Conservation (phyloP, 2,329 filamentous ascomycete species). For the Neonectria ditissima region DNA sequence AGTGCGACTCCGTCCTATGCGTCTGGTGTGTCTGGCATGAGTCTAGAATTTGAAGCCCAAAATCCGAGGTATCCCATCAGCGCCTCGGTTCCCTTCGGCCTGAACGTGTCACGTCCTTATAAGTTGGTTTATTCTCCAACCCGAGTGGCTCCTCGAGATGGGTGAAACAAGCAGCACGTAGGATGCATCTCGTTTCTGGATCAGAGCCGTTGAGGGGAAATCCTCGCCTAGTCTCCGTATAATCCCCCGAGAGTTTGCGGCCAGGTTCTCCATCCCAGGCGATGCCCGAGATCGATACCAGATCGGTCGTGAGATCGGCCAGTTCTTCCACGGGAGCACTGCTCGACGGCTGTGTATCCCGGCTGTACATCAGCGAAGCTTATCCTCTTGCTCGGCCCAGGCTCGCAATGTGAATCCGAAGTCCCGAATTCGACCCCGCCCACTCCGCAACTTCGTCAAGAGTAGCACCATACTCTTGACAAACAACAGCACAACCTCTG, state of each 20-base stretch:
- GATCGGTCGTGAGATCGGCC: constrained; percentile 11
- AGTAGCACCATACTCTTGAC: background rate
- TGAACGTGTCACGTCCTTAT: background rate
- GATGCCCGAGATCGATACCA: constrained; percentile 22
- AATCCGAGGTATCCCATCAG: constrained; percentile 1
- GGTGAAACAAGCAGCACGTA: background rate
- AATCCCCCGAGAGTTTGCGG: background rate
- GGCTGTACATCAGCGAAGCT: background rate
- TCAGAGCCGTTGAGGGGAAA: background rate
- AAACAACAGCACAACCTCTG: background rate
- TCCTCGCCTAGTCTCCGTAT: background rate
- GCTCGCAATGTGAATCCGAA: background rate
- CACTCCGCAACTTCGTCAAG: background rate
- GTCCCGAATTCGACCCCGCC: background rate
- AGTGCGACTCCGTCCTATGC: background rate
- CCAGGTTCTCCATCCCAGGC: constrained; percentile 13
- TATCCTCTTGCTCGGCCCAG: background rate
- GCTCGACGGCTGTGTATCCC: background rate
- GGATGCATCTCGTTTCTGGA: constrained; percentile 9
- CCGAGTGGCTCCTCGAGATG: background rate
- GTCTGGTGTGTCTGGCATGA: constrained; percentile 1
- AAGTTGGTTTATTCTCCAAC: constrained; percentile 7
- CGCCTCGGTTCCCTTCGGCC: background rate
- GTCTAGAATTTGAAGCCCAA: background rate
- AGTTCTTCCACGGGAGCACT: background rate